phyloP scores from a whole-genome alignment of 2,329 filamentous ascomycete genomes.

The Colletotrichum acutatum region DNA sequence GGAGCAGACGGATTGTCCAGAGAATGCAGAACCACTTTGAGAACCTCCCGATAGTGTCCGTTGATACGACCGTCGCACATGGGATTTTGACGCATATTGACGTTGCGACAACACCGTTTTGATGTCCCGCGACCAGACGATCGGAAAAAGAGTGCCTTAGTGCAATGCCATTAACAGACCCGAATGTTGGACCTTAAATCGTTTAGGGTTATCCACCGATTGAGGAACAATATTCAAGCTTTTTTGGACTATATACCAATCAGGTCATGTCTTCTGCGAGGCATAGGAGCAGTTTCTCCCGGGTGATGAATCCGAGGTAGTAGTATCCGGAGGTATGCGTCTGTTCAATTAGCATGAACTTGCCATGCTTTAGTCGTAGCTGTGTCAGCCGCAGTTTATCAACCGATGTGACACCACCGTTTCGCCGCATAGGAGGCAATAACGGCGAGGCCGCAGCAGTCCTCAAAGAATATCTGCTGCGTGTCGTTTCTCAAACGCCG shows the following conservation, averaged over 20 bases:
- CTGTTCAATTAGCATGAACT: slow-evolving; percentile 3
- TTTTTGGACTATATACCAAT: slow-evolving; percentile 3
- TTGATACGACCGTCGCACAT: neutral
- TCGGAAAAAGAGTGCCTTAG: neutral
- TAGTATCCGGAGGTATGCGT: neutral
- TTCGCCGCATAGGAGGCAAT: slow-evolving; percentile 9
- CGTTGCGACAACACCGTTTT: neutral
- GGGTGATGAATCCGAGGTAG: slow-evolving; percentile 5
- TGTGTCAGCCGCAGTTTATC: neutral
- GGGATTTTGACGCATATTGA: neutral
- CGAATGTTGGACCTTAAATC: neutral
- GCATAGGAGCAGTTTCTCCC: slow-evolving; percentile 1
- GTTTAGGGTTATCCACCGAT: neutral
- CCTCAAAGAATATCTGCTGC: neutral
- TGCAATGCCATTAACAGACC: neutral
- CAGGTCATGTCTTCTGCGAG: neutral
- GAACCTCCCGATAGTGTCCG: neutral
- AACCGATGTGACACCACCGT: neutral
- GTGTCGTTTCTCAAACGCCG: neutral
- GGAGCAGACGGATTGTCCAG: neutral
- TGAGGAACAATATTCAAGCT: neutral
- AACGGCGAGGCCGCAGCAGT: neutral
- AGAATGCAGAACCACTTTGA: neutral
- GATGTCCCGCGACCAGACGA: neutral
- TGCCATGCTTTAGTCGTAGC: neutral